Base-by-base conservation (phyloP, 192 early-diverging fungal genomes). In the Dissophora ornata region DNA sequence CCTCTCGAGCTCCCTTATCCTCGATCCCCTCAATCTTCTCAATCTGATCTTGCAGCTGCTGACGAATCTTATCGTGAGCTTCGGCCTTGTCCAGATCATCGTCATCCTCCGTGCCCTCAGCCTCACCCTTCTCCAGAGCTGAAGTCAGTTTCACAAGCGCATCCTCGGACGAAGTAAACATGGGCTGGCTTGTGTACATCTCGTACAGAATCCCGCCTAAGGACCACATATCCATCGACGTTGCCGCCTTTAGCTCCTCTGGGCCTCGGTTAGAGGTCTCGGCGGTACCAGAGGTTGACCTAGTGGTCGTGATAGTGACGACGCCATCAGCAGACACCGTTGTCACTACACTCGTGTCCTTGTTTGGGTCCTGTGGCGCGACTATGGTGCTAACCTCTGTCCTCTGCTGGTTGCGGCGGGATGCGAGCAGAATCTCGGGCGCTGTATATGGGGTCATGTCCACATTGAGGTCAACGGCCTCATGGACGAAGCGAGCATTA, bases 141-240 rank as follows among this genome's bases (percentile, higher is more conserved):
- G 62, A 49, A 1, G 32, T 61, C 52, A 80, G 62, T 41, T 80
- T 80, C 5, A 24, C 52, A 13, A 64, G 15, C 12, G 79, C 79
- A 49, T 80, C 79, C 28, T 57, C 41, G 33, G n/a, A 36, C 13
- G 58, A 56, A 1, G 45, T 38, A 34, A 80, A 80, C 61, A 80
- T 67, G 19, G 79, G 24, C 15, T 65, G 58, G 16, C 11, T 22
- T 6, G 70, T 69, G 18, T 74, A 66, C 30, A 80, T 57, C 59
- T 80, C 79, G 21, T 74, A 80, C 24, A 80, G 51, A 33, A 74
- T 69, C 48, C 68, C 52, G 11, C 79, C 79, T 32, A 80, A 30
- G 0, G 79, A 80, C 79, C 79, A 80, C 69, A 80, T 80, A 58
- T 80, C 79, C 79, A 80, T 80, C 36, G 64, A 41, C 8, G 59